A percentile compares a stretch with the other conserved stretches of the same genome.
Conservation (phyloP, 768 basidiomycete genomes). For the Trametopsis cervina region DNA sequence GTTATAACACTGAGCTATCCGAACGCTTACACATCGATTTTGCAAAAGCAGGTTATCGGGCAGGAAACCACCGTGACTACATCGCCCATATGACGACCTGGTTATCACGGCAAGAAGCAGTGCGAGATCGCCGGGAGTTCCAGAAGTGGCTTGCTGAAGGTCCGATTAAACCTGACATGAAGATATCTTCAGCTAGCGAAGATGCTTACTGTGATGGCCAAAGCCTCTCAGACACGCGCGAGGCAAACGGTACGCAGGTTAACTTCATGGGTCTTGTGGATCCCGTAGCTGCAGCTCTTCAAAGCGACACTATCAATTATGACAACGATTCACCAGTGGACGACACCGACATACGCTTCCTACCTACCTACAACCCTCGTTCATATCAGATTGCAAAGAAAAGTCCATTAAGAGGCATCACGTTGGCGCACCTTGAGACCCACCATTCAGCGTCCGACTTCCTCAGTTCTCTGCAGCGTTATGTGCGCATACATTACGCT, state of each 20-base stretch:
- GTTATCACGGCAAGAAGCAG: conserved; percentile 14
- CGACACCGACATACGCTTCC: conserved; percentile 5
- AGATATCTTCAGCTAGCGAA: background rate
- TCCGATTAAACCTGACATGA: background rate
- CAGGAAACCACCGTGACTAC: conserved; percentile 20
- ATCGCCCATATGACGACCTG: conserved; percentile 21
- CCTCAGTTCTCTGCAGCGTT: background rate
- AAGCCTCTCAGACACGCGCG: too few species aligned
- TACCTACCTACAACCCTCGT: background rate
- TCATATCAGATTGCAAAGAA: conserved; percentile 3
- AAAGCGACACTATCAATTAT: background rate
- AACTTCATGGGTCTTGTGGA: too few species aligned
- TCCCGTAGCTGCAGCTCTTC: conserved; percentile 2
- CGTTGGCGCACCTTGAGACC: background rate
- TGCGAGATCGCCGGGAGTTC: background rate
- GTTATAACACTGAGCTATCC: conserved; percentile 23
- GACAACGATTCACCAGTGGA: background rate
- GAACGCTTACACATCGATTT: conserved; percentile 24
- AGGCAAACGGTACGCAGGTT: background rate
- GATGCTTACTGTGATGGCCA: background rate
- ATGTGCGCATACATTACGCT: background rate
- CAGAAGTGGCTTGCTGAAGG: background rate
- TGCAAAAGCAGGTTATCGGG: conserved; percentile 22
- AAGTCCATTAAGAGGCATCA: background rate
- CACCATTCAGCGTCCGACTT: conserved; percentile 1